A percentile compares a stretch with the other conserved stretches of the same genome.
Conservation (phyloP, 352 stramenopile genomes). For the Aphanomyces stellatus region DNA sequence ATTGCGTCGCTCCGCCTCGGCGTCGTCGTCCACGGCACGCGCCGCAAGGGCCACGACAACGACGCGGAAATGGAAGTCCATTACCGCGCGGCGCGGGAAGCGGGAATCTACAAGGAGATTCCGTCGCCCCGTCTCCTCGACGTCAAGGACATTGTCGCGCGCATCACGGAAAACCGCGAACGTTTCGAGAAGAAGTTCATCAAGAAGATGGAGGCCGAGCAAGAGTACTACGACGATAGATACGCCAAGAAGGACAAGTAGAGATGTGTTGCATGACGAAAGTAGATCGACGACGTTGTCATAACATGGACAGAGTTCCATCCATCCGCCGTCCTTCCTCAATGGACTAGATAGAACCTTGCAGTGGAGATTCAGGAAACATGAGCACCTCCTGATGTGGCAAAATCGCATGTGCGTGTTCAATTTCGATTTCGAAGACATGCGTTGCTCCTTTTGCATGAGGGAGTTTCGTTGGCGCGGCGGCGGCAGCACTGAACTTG, state of each 20-base stretch:
- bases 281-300: no score
- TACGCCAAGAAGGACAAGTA: conserved; percentile 62
- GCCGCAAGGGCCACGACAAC: conserved; percentile 57
- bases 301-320: no score
- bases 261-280: no score
- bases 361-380: no score
- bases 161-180: conserved; percentile 85
- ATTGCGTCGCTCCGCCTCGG: conserved; percentile 86
- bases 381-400: no score
- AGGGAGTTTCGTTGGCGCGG: no score
- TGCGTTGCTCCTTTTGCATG: no score
- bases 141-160: conserved; percentile 80
- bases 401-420: no score
- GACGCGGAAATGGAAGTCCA: conserved; percentile 53
- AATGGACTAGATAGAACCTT: no score
- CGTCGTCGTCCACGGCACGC: conserved; percentile 79
- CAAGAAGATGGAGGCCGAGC: conserved; percentile 90
- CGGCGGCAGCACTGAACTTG: no score
- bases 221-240: conserved; percentile 88
- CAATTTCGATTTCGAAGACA: no score
- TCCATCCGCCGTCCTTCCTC: no score
- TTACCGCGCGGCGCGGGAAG: conserved; percentile 68
- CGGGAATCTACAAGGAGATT: conserved; percentile 78
- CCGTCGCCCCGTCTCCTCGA: conserved; percentile 63
- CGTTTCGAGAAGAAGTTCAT: conserved; percentile 90